phyloP scores from a whole-genome alignment of 257 asterid species.

The Phtheirospermum japonicum region DNA sequence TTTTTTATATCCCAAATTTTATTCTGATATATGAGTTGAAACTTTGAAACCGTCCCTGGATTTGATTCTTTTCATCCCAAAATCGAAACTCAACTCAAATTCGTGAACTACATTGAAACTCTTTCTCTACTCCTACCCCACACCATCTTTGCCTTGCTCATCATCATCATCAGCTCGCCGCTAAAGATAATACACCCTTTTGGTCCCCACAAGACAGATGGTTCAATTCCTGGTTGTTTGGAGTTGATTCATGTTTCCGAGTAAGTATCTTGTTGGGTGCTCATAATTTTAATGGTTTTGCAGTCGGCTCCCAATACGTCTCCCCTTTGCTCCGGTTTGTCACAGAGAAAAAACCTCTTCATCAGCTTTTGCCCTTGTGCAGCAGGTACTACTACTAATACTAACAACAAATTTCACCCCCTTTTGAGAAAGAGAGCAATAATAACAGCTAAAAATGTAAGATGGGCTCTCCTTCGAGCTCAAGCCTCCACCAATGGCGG shows the following conservation, averaged over 20 bases:
- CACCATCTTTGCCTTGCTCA: not conserved
- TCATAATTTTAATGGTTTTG: constrained; percentile 55
- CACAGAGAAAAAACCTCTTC: constrained; percentile 29
- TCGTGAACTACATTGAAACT: constrained; percentile 29
- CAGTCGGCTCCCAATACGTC: constrained; percentile 37
- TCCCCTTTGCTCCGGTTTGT: constrained; percentile 37
- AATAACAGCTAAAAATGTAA: constrained; percentile 31
- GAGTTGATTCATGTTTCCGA: constrained; percentile 38
- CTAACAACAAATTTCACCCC: not conserved
- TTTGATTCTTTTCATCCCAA: not conserved
- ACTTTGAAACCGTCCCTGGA: no score
- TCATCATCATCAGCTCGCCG: no score
- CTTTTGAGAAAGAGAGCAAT: constrained; percentile 17
- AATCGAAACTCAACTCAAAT: constrained; percentile 24
- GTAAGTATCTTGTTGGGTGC: constrained; percentile 28
- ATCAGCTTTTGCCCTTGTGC: constrained; percentile 39
- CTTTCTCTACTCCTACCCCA: not conserved
- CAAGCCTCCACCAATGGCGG: constrained; percentile 47
- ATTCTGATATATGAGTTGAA: no score
- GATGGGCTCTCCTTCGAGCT: constrained; percentile 39
- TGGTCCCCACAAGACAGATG: no score
- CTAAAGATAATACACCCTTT: no score
- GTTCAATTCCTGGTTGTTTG: not conserved
- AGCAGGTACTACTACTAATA: not conserved
- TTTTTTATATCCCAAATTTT: no score